These are phyloP conservation scores for Fusarium coicis DNA, from an alignment of 2,329 filamentous ascomycete species.

Conservation along the genomic window DNA sequence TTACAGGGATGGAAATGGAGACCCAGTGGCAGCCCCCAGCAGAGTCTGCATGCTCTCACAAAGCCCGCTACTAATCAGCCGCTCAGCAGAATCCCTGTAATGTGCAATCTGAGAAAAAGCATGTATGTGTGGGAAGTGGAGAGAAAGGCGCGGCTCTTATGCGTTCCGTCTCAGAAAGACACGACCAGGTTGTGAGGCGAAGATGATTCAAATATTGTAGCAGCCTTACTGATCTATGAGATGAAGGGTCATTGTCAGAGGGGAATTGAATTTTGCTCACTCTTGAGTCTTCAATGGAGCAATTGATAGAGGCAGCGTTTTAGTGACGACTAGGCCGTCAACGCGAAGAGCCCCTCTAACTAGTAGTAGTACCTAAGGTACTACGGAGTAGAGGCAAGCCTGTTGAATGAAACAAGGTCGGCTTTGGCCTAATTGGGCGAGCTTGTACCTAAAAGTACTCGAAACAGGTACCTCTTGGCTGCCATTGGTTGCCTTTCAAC, in stretches of 20 bases:
- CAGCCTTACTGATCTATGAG: neutral
- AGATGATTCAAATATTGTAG: constrained; percentile 14
- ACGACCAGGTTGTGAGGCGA: constrained; percentile 12
- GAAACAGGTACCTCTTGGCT: constrained; percentile 32
- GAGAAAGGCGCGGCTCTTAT: constrained; percentile 28
- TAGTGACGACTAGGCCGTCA: neutral
- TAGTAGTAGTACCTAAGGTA: neutral
- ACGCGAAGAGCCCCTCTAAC: neutral
- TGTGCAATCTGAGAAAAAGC: constrained; percentile 32
- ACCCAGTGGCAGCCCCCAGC: neutral
- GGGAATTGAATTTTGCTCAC: neutral
- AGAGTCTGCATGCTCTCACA: constrained; percentile 29
- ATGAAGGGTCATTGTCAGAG: neutral
- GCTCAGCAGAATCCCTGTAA: constrained; percentile 33
- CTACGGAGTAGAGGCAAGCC: neutral
- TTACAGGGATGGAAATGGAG: constrained; percentile 13
- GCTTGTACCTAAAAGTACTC: constrained; percentile 29
- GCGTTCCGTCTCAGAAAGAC: constrained; percentile 25
- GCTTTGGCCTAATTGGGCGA: constrained; percentile 16
- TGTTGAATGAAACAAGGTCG: neutral
- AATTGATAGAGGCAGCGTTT: neutral
- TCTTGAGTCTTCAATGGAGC: neutral
- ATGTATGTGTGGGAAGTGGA: constrained; percentile 25
- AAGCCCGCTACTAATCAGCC: constrained; percentile 35
- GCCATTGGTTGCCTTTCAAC: constrained; percentile 23